Percentiles rank a stretch among this genome's conserved stretches.
Conservation (phyloP, 2,329 filamentous ascomycete genomes). For the Talaromyces sp. region DNA sequence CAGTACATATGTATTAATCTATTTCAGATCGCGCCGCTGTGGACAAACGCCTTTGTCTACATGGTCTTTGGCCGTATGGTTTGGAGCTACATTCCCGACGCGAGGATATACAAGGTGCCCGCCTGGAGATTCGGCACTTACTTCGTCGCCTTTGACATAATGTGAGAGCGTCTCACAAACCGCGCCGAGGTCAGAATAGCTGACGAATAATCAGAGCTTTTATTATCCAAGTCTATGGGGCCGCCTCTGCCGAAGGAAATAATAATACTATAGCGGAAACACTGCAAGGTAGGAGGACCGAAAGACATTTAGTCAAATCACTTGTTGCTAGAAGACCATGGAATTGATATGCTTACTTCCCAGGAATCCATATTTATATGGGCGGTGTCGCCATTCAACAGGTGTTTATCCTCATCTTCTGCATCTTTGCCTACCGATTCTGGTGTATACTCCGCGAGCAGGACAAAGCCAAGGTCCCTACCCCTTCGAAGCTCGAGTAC, state of each 20-base stretch:
- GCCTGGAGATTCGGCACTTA: conserved; percentile 31
- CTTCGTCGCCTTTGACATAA: conserved; percentile 39
- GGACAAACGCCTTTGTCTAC: conserved; percentile 43
- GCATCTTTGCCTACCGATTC: conserved; percentile 35
- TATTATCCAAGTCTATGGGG: conserved; percentile 1
- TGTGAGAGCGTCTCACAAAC: not conserved
- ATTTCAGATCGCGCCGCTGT: conserved; percentile 35
- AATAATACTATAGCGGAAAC: not conserved
- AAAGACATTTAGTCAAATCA: not conserved
- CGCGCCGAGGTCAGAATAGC: too few species aligned
- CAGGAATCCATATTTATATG: conserved; percentile 46
- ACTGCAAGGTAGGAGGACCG: conserved; percentile 26
- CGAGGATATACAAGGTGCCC: conserved; percentile 30
- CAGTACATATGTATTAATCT: conserved; percentile 32
- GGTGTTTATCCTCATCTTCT: conserved; percentile 46
- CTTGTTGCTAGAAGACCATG: not conserved
- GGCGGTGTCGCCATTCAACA: conserved; percentile 49
- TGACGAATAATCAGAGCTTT: not conserved
- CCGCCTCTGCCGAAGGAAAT: not conserved
- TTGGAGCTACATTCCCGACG: conserved; percentile 36
- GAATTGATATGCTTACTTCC: not conserved
- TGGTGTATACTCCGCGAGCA: conserved; percentile 17
- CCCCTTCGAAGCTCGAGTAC: too few species aligned
- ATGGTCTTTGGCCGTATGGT: conserved; percentile 44
- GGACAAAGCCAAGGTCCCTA: too few species aligned